A percentile compares a stretch with the other conserved stretches of the same genome.
Evolutionary conservation across 257 asterid species (phyloP).

Genomic region (Penstemon newberryi): DNA sequence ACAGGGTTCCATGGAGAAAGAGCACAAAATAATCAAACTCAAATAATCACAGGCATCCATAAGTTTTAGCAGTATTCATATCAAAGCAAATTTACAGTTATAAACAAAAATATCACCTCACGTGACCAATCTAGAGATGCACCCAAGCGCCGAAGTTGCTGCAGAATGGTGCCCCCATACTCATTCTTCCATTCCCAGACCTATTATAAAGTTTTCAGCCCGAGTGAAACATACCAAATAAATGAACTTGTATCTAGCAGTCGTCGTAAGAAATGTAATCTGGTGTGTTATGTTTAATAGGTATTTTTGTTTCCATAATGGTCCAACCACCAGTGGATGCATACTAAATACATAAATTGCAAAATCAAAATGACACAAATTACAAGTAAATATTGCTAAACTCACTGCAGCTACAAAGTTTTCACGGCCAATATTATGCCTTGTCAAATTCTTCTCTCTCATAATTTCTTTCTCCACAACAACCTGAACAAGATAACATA

Average conservation of each 20-base stretch:
- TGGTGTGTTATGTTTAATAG: neutral
- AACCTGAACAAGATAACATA: conserved; percentile 49
- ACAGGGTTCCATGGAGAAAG: conserved; percentile 8
- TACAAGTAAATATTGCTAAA: conserved; percentile 14
- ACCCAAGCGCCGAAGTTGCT: conserved; percentile 87
- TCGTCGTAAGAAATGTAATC: neutral
- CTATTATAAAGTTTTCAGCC: conserved; percentile 33
- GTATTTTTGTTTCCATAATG: neutral
- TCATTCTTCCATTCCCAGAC: conserved; percentile 95
- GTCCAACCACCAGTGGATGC: neutral
- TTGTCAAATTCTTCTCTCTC: conserved; percentile 70
- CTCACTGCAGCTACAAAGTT: conserved; percentile 72
- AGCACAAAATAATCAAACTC: conserved; percentile 7
- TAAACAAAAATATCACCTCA: conserved; percentile 54
- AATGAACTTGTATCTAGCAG: conserved; percentile 1
- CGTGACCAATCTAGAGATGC: conserved; percentile 96
- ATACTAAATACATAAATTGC: neutral
- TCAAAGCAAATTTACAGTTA: conserved; percentile 6
- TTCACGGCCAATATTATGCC: conserved; percentile 87
- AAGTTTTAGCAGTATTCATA: neutral
- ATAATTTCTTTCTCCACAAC: conserved; percentile 89
- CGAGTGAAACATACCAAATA: conserved; percentile 5
- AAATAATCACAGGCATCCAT: neutral
- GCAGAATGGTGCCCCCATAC: conserved; percentile 83
- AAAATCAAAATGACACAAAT: neutral